Conservation (phyloP, 495 filamentous ascomycete genomes). For the Trichocladium antarcticum region DNA sequence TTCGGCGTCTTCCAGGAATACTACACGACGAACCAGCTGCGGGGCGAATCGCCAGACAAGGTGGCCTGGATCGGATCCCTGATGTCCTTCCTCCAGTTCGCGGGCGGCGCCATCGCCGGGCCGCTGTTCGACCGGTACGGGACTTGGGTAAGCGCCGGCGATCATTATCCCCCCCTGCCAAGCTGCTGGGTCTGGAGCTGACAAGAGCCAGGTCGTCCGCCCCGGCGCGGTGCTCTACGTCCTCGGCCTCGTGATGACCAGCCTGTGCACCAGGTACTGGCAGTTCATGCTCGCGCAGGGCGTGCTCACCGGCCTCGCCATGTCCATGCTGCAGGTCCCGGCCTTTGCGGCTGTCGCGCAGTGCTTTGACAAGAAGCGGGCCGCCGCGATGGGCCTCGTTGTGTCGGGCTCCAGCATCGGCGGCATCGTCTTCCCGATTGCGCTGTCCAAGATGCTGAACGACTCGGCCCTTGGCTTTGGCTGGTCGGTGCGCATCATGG, state of each 20-base stretch:
- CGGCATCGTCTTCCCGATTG: conserved; percentile 43
- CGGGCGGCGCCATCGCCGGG: conserved; percentile 35
- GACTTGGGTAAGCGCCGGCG: conserved; percentile 23
- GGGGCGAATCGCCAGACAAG: conserved; percentile 34
- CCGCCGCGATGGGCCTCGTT: conserved; percentile 43
- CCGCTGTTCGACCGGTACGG: conserved; percentile 45
- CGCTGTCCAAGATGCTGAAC: conserved; percentile 33
- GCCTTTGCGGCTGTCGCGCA: conserved; percentile 42
- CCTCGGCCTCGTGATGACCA: conserved; percentile 44
- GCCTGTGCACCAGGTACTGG: conserved; percentile 46
- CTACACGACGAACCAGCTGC: conserved; percentile 44
- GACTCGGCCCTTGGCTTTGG: conserved; percentile 39
- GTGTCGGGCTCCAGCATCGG: conserved; percentile 48
- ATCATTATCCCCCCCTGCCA: conserved; percentile 1
- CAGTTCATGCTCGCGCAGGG: conserved; percentile 55
- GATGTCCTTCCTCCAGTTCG: conserved; percentile 38
- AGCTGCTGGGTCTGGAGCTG: conserved; percentile 26
- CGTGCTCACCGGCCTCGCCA: conserved; percentile 42
- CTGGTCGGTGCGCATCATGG: conserved; percentile 50
- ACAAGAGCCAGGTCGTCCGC: conserved; percentile 27
- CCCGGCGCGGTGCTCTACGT: conserved; percentile 30
- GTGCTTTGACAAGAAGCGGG: conserved; percentile 45
- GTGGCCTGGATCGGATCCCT: conserved; percentile 54
- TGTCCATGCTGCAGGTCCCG: conserved; percentile 42
- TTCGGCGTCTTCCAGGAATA: conserved; percentile 53